Evolutionary conservation across 768 basidiomycete species (phyloP), one percentile per base, ranked within the genome.

Genomic region (Phanerochaete carnosa): DNA sequence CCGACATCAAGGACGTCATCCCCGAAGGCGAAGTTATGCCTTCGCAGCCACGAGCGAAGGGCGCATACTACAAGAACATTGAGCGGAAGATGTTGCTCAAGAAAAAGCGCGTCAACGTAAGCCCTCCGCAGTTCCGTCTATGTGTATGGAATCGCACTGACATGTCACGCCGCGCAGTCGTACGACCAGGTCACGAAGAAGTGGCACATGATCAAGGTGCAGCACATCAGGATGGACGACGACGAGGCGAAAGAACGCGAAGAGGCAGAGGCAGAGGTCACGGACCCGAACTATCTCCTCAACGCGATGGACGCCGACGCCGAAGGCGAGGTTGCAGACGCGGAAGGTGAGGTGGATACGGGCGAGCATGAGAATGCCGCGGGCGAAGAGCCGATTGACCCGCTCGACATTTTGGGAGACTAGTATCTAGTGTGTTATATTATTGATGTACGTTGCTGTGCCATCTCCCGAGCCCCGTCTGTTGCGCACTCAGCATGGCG

Each of bases 31-130:
- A 39, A 11, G 49, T 46, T 35, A 59, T 47, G 15, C 53, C 70
- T 25, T 66, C 60, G 15, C 78, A 80, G 66, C 69, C 55, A 1
- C 64, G 69, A 26, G 37, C 74, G 28, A 85, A 83, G 68, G 92
- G 89, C n/a, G 92, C 88, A 0, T 94, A 90, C 68, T 94, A 93
- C 75, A 94, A 92, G 74, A 88, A 87, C 69, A 92, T 94, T 57
- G 90, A 92, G 74, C 84, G 92, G 49, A 94, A 93, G 75, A 93
- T 93, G 87, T 79, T 84, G 25, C 77, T 94, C 45, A 93, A 93
- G 74, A 93, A 92, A 77, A 92, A 87, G 72, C 84, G 92, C 8
- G 83, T 83, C 19, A 90, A 90, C 70, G 92, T 92, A 63, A 72
- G 83, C 77, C 23, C 9, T 43, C 3, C 8, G 6, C 51, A 46